Percentiles rank a stretch among this genome's conserved stretches.
phyloP scores from a whole-genome alignment of 108 stramenopile genomes.

The Seminavis robusta region DNA sequence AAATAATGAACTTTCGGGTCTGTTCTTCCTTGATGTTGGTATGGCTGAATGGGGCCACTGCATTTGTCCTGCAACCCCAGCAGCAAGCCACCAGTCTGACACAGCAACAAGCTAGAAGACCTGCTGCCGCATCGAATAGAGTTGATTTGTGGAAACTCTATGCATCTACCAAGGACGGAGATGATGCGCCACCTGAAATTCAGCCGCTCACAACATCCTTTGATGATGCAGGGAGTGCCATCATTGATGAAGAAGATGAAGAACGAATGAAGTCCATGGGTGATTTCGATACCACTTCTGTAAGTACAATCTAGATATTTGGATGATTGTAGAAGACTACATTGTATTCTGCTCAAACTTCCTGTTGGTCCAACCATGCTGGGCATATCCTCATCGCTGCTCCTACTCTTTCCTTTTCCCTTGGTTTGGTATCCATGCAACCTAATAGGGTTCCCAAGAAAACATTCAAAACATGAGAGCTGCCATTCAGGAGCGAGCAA shows the following conservation, averaged over 20 bases:
- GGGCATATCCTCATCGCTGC: neutral
- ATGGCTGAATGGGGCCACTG: no score
- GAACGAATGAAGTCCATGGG: constrained; percentile 34
- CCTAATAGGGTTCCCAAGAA: constrained; percentile 32
- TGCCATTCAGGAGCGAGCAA: constrained; percentile 61
- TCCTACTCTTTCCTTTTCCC: neutral
- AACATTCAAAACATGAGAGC: constrained; percentile 56
- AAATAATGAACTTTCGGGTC: no score
- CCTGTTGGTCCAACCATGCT: neutral
- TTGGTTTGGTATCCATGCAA: neutral
- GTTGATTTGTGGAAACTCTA: no score
- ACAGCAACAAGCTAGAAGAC: no score
- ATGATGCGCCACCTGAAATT: neutral
- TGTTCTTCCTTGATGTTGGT: no score
- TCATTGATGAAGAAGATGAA: constrained; percentile 29
- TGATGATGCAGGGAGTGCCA: constrained; percentile 28
- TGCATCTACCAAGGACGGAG: no score
- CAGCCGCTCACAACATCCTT: constrained; percentile 10
- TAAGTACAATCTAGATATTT: constrained; percentile 16
- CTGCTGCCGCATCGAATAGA: no score
- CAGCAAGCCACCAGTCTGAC: no score
- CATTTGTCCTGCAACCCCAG: no score
- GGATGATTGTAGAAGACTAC: no score
- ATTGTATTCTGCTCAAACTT: neutral
- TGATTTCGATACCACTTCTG: constrained; percentile 37